These are phyloP conservation scores for Vickermania spadyakhi DNA, from an alignment of 208 protist species.

Conservation along the genomic window DNA sequence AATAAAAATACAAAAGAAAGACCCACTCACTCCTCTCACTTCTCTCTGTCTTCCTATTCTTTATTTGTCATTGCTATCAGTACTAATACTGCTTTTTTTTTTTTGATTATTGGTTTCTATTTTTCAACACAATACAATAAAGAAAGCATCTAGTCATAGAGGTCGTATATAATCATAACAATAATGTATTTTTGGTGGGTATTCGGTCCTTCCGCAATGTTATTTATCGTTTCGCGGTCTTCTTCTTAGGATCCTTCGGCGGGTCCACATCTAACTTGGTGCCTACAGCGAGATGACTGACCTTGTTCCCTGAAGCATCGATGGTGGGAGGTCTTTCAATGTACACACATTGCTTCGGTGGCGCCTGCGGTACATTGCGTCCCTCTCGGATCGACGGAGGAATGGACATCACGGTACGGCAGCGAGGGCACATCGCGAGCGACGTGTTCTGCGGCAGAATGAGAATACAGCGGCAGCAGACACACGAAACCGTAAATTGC, in stretches of 20 bases:
- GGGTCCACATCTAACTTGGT: slow-evolving; percentile 66
- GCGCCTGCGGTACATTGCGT: slow-evolving; percentile 28
- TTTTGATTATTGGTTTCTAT: too few species aligned
- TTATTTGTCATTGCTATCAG: too few species aligned
- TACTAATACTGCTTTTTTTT: too few species aligned
- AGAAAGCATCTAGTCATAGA: too few species aligned
- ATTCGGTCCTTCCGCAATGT: too few species aligned
- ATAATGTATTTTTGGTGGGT: too few species aligned
- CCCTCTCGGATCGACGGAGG: slow-evolving; percentile 72
- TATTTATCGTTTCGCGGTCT: neutral
- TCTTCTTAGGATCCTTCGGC: slow-evolving; percentile 5
- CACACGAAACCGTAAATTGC: slow-evolving; percentile 76
- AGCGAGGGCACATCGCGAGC: slow-evolving; percentile 77
- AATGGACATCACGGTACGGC: slow-evolving; percentile 79
- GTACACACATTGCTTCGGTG: slow-evolving; percentile 74
- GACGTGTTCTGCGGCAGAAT: slow-evolving; percentile 79
- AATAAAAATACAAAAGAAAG: too few species aligned
- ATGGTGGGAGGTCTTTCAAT: slow-evolving; percentile 56
- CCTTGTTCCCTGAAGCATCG: slow-evolving; percentile 22
- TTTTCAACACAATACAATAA: too few species aligned
- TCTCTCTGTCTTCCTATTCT: too few species aligned
- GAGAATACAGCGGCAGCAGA: slow-evolving; percentile 73
- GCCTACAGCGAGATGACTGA: slow-evolving; percentile 50
- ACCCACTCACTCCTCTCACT: too few species aligned
- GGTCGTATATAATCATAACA: too few species aligned